Percentiles rank a stretch among this genome's conserved stretches.
phyloP scores from a whole-genome alignment of 768 basidiomycete genomes.

The Cyclocybe aegerita region DNA sequence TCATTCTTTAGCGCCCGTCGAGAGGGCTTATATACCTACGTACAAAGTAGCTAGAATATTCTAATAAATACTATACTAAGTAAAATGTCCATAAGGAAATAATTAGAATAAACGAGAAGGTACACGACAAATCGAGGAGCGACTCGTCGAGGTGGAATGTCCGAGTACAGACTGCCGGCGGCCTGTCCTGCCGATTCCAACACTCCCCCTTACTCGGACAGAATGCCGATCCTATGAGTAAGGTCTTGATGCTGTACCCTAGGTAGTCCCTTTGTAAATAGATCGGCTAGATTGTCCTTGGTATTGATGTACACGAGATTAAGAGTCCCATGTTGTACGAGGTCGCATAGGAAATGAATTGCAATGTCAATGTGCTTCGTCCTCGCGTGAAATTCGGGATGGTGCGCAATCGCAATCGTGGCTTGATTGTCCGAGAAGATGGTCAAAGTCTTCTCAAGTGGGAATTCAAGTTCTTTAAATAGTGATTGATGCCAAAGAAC shows the following conservation, averaged over 20 bases:
- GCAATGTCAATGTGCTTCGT: constrained; percentile 21
- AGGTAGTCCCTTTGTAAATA: constrained; percentile 15
- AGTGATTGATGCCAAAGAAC: constrained; percentile 22
- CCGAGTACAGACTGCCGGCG: no score
- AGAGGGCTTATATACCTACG: no score
- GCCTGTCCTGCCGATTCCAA: background rate
- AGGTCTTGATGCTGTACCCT: constrained; percentile 11
- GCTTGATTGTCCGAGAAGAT: constrained; percentile 18
- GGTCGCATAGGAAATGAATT: constrained; percentile 4
- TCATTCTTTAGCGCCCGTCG: no score
- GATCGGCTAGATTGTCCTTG: constrained; percentile 11
- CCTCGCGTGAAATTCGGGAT: constrained; percentile 18
- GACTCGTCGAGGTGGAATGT: no score
- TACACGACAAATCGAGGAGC: no score
- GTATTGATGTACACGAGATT: constrained; percentile 11
- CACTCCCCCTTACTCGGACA: constrained; percentile 13
- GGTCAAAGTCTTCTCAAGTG: background rate
- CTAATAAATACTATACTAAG: no score
- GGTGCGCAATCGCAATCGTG: constrained; percentile 15
- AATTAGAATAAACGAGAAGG: no score
- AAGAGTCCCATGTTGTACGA: constrained; percentile 1
- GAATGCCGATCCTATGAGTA: constrained; percentile 6
- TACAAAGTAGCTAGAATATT: no score
- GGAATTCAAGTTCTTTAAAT: constrained; percentile 15
- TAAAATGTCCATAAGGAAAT: no score